These are phyloP conservation scores for Yamadazyma sp. DNA, from an alignment of 1,139 yeast genomes.

Conservation along the genomic window DNA sequence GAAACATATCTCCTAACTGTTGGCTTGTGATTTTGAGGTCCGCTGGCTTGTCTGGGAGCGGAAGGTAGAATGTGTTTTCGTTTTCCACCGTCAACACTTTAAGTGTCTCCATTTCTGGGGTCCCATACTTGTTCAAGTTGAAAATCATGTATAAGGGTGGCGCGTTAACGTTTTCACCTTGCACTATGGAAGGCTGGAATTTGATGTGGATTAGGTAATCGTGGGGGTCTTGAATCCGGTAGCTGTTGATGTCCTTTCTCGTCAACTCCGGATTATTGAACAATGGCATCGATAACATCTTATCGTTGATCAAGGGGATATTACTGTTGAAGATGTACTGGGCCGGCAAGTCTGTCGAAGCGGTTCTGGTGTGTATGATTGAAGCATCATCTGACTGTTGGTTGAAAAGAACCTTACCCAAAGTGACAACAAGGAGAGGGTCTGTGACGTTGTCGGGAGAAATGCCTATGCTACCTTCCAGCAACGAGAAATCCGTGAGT, in stretches of 20 bases:
- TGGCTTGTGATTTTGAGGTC: slow-evolving; percentile 47
- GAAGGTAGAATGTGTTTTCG: slow-evolving; percentile 41
- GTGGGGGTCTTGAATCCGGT: slow-evolving; percentile 32
- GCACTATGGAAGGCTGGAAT: slow-evolving; percentile 47
- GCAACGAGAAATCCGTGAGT: slow-evolving; percentile 1
- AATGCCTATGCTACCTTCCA: slow-evolving; percentile 3
- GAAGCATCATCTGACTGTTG: slow-evolving; percentile 11
- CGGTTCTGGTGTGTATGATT: slow-evolving; percentile 4
- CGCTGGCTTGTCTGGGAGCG: slow-evolving; percentile 37
- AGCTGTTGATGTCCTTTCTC: slow-evolving; percentile 21
- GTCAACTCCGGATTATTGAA: slow-evolving; percentile 20
- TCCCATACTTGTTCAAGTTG: slow-evolving; percentile 37
- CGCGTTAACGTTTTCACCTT: slow-evolving; percentile 23
- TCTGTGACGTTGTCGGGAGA: slow-evolving; percentile 11
- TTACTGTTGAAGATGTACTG: slow-evolving; percentile 41
- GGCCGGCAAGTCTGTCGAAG: not conserved
- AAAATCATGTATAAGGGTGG: slow-evolving; percentile 61
- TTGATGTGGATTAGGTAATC: slow-evolving; percentile 44
- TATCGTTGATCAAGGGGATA: slow-evolving; percentile 41
- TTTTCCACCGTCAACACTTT: slow-evolving; percentile 48
- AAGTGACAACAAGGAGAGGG: slow-evolving; percentile 37
- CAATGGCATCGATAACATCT: slow-evolving; percentile 35
- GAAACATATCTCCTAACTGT: slow-evolving; percentile 32
- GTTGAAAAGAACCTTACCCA: slow-evolving; percentile 38
- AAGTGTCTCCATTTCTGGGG: slow-evolving; percentile 41